A percentile compares a stretch with the other conserved stretches of the same genome.
These are phyloP conservation scores for Magnolia kwangsiensis DNA, from an alignment of 164 flowering plant species.

Conservation along the genomic window DNA sequence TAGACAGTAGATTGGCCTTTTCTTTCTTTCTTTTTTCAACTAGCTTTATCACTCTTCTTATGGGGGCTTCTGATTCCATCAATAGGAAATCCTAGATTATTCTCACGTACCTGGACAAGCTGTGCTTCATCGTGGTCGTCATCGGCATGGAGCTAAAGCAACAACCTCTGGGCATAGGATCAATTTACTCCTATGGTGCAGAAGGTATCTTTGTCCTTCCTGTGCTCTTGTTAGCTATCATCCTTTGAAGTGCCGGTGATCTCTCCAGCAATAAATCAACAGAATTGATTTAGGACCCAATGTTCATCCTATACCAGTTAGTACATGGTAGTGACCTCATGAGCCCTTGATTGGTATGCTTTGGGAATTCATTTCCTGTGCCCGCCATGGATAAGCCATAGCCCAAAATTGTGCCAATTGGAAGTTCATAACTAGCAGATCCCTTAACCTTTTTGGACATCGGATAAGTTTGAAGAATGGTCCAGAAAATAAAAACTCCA, in stretches of 20 bases:
- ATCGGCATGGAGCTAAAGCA: slow-evolving; percentile 96
- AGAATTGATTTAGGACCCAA: background rate
- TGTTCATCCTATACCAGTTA: background rate
- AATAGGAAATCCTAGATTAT: slow-evolving; percentile 79
- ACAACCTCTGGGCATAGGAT: slow-evolving; percentile 77
- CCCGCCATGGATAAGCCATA: no score
- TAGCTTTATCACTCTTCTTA: slow-evolving; percentile 6
- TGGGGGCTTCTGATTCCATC: slow-evolving; percentile 12
- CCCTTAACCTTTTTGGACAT: no score
- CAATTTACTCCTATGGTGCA: slow-evolving; percentile 89
- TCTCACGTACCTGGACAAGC: slow-evolving; percentile 84
- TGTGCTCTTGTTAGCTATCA: background rate
- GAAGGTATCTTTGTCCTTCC: slow-evolving; percentile 53
- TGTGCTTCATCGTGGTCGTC: slow-evolving; percentile 93
- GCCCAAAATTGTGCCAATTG: no score
- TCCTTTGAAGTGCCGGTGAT: background rate
- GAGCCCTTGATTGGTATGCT: background rate
- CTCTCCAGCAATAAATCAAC: background rate
- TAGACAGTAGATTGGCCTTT: background rate
- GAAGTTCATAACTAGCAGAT: no score
- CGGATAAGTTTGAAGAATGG: no score
- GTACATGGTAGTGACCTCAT: background rate
- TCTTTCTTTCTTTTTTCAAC: background rate
- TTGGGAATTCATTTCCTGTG: background rate
- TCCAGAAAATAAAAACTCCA: no score